Evolutionary conservation across 1,284 basidiomycete genomes (phyloP).

Genomic region (Irpex rosettiformis): DNA sequence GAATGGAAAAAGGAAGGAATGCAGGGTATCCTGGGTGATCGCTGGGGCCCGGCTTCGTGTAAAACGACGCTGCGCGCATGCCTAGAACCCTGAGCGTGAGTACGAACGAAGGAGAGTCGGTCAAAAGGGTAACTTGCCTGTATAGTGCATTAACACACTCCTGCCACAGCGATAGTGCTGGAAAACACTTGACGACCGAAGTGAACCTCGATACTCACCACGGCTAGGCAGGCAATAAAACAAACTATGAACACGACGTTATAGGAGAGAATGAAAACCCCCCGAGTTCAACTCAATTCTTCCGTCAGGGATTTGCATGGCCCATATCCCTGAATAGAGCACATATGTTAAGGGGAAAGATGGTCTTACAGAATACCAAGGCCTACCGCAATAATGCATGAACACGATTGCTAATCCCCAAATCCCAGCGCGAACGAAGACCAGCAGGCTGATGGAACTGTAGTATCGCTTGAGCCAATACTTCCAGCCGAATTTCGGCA

Average conservation of each 20-base stretch:
- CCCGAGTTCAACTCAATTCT: slow-evolving; percentile 24
- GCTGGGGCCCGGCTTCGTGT: slow-evolving; percentile 20
- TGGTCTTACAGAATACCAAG: background rate
- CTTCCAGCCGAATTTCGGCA: slow-evolving; percentile 25
- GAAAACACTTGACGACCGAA: slow-evolving; percentile 27
- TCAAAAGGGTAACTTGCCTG: slow-evolving; percentile 17
- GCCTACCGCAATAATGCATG: slow-evolving; percentile 30
- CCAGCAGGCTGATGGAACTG: slow-evolving; percentile 18
- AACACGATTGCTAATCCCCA: slow-evolving; percentile 28
- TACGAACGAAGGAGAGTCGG: background rate
- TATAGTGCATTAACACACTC: slow-evolving; percentile 30
- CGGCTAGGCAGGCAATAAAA: slow-evolving; percentile 26
- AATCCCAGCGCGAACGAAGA: slow-evolving; percentile 23
- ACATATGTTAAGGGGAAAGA: background rate
- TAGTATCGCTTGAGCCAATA: slow-evolving; percentile 25
- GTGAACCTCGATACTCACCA: slow-evolving; percentile 30
- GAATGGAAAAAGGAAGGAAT: slow-evolving; percentile 25
- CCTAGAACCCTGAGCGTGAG: slow-evolving; percentile 14
- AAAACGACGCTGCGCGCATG: slow-evolving; percentile 30
- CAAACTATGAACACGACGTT: slow-evolving; percentile 26
- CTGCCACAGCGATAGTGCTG: slow-evolving; percentile 26
- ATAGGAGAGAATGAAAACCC: slow-evolving; percentile 25
- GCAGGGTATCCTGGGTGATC: slow-evolving; percentile 24
- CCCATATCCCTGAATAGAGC: slow-evolving; percentile 27
- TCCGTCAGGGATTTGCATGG: slow-evolving; percentile 27